A percentile compares a stretch with the other conserved stretches of the same genome.
Conservation (phyloP, 768 basidiomycete genomes). For the Amanita phalloides region DNA sequence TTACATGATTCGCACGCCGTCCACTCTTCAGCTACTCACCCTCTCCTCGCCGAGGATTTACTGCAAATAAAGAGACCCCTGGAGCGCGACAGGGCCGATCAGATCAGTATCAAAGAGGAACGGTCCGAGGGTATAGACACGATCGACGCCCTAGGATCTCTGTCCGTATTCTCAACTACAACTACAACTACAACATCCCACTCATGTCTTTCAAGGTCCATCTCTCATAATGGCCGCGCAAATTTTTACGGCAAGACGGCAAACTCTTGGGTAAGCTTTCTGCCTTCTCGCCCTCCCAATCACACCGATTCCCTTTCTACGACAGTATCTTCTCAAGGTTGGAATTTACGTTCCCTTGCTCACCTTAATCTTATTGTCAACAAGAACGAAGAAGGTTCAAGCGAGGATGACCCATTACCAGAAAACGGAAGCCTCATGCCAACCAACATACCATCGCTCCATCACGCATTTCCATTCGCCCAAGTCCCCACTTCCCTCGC, state of each 20-base stretch:
- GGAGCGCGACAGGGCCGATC: slow-evolving; percentile 43
- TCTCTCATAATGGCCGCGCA: slow-evolving; percentile 49
- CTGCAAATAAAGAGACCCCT: slow-evolving; percentile 58
- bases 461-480: slow-evolving; percentile 49
- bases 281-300: slow-evolving; percentile 5
- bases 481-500: slow-evolving; percentile 29
- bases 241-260: slow-evolving; percentile 59
- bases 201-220: slow-evolving; percentile 29
- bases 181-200: background rate
- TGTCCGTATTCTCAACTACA: slow-evolving; percentile 27
- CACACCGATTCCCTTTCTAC: slow-evolving; percentile 9
- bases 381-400: slow-evolving; percentile 49
- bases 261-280: slow-evolving; percentile 51
- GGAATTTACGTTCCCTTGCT: slow-evolving; percentile 10
- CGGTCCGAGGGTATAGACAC: slow-evolving; percentile 40
- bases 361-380: slow-evolving; percentile 3
- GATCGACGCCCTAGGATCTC: slow-evolving; percentile 54
- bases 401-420: slow-evolving; percentile 34
- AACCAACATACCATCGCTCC: slow-evolving; percentile 47
- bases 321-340: slow-evolving; percentile 58
- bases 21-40: slow-evolving; percentile 40
- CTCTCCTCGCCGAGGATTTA: slow-evolving; percentile 49
- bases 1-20: slow-evolving; percentile 40
- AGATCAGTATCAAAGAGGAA: slow-evolving; percentile 23
- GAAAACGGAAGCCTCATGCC: slow-evolving; percentile 31